These are phyloP conservation scores for Chalciporus chontae DNA, from an alignment of 768 basidiomycete species.

Conservation along the genomic window DNA sequence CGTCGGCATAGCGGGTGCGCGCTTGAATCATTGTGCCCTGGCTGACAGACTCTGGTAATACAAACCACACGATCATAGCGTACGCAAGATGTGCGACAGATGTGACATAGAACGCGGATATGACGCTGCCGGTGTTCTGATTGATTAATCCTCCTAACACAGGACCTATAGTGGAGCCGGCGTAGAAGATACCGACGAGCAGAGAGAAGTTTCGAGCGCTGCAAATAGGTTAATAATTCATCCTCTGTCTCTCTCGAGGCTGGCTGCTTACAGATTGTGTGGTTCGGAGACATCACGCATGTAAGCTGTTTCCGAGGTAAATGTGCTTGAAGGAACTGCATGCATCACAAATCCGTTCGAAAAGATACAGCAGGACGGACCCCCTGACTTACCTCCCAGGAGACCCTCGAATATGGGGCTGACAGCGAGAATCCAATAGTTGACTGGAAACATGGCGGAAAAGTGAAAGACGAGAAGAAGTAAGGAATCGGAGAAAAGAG, in stretches of 20 bases:
- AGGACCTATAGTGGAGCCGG: not conserved
- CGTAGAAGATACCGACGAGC: constrained; percentile 1
- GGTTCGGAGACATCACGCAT: constrained; percentile 1
- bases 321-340: not conserved
- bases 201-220: constrained; percentile 2
- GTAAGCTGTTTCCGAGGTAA: constrained; percentile 1
- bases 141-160: not conserved
- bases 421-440: constrained; percentile 1
- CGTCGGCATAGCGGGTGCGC: not conserved
- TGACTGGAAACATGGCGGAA: not conserved
- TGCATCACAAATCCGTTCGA: not conserved
- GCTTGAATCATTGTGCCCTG: not conserved
- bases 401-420: not conserved
- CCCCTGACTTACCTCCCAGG: not conserved
- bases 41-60: not conserved
- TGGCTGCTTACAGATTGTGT: not conserved
- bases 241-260: too few species aligned
- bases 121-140: not conserved
- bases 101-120: not conserved
- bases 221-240: not conserved
- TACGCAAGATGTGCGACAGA: not conserved
- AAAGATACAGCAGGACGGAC: not conserved
- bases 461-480: not conserved
- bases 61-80: not conserved
- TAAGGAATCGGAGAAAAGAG: not conserved